A percentile compares a stretch with the other conserved stretches of the same genome.
Conservation (phyloP, 129 eudicot species). For the Flaveria ramosissima region DNA sequence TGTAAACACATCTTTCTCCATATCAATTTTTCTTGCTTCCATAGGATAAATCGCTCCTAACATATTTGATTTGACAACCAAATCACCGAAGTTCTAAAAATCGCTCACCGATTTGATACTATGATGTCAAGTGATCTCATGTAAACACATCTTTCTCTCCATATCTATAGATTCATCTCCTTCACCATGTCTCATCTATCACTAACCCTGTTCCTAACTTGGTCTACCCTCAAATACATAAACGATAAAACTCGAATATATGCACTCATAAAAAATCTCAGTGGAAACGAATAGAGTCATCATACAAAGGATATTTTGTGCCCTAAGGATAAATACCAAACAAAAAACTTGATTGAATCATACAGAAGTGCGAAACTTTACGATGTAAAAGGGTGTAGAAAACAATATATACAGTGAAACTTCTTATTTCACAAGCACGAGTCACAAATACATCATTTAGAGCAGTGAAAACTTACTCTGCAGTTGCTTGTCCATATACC, state of each 20-base stretch:
- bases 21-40: neutral
- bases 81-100: neutral
- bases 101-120: neutral
- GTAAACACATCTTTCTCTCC: neutral
- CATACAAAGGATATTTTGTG: no score
- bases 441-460: neutral
- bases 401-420: neutral
- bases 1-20: neutral
- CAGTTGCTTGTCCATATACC: slow-evolving; percentile 41
- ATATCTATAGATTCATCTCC: no score
- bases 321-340: neutral
- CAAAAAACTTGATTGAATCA: neutral
- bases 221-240: neutral
- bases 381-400: no score
- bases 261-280: neutral
- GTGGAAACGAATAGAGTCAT: neutral
- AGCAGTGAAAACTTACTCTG: slow-evolving; percentile 30
- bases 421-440: no score
- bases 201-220: neutral
- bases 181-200: neutral
- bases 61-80: slow-evolving; percentile 6
- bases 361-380: neutral
- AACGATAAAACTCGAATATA: neutral
- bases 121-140: neutral
- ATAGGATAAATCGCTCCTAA: neutral